Conservation (phyloP, 169 alveolate species). For the Condylostoma magnum region DNA sequence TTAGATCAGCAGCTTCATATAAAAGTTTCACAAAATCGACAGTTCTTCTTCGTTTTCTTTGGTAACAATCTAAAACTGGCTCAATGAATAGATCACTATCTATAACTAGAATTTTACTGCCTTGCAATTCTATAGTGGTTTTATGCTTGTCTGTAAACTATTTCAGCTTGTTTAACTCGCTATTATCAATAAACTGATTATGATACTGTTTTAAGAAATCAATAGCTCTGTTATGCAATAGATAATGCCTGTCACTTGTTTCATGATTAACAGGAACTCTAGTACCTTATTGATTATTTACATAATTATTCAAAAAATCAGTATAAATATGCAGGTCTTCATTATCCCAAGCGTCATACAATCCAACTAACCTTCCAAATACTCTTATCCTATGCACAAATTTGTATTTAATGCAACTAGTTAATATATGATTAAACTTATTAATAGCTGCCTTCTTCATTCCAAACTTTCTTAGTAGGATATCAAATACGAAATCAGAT, state of each 20-base stretch:
- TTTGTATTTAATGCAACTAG: slow-evolving; percentile 12
- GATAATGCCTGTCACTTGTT: background rate
- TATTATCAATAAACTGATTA: background rate
- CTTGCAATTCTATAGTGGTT: background rate
- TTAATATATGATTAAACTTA: background rate
- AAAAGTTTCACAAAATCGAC: background rate
- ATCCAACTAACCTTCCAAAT: slow-evolving; percentile 13
- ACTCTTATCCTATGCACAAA: background rate
- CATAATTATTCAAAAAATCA: background rate
- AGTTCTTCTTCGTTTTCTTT: background rate
- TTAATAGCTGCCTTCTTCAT: slow-evolving; percentile 16
- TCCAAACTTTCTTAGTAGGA: background rate
- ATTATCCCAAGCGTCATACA: background rate
- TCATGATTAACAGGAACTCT: background rate
- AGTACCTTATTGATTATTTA: background rate
- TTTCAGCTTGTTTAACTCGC: background rate
- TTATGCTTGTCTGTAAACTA: background rate
- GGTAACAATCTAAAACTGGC: background rate
- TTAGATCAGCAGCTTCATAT: slow-evolving; percentile 19
- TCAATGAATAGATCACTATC: slow-evolving; percentile 1
- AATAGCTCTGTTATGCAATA: background rate
- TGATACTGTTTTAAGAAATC: slow-evolving; percentile 4
- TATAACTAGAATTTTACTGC: background rate
- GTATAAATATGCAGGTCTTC: slow-evolving; percentile 9
- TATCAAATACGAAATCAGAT: background rate